A percentile compares a stretch with the other conserved stretches of the same genome.
Conservation (phyloP, 257 asterid species). For the Solanum peruvianum region DNA sequence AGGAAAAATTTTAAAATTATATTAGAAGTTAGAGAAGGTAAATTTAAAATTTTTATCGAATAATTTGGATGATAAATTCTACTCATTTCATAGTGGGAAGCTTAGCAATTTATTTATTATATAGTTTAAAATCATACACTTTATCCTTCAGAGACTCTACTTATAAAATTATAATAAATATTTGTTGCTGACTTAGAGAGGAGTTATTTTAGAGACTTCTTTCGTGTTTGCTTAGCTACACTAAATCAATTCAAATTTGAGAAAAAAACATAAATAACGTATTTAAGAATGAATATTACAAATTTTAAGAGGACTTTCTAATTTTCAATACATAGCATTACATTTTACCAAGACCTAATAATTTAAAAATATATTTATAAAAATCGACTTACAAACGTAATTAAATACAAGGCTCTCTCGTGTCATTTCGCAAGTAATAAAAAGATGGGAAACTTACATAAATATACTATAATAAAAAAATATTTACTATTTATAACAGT, state of each 20-base stretch:
- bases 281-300: not conserved
- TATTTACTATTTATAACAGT: no score
- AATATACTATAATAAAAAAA: no score
- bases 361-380: no score
- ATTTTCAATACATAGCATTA: not conserved
- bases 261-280: not conserved
- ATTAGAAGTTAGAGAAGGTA: not conserved
- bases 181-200: no score
- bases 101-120: no score
- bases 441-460: no score
- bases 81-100: not conserved
- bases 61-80: not conserved
- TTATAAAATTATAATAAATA: no score
- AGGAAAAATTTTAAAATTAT: not conserved
- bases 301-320: not conserved
- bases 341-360: not conserved
- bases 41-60: no score
- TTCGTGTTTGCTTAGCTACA: not conserved
- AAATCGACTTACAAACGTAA: no score
- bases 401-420: not conserved
- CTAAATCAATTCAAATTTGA: not conserved
- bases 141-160: rapidly evolving
- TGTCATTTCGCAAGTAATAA: no score
- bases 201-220: not conserved
- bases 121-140: no score